Base-by-base conservation (phyloP, 1,284 basidiomycete genomes). In the Ustilago vetiveriae region DNA sequence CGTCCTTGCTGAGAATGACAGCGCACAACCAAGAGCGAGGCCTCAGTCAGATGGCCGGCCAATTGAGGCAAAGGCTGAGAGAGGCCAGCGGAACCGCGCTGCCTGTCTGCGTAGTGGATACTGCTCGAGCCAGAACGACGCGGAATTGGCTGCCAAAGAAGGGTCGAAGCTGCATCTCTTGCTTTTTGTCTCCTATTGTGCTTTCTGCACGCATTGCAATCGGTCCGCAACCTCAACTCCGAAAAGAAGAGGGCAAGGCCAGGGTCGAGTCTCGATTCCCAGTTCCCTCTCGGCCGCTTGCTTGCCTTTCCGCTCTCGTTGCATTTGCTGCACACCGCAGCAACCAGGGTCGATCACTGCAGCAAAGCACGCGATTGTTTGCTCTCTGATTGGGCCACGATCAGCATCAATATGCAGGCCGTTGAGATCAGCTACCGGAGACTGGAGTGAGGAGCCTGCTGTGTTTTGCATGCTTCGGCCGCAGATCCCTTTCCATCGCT, bases 261-360 rank as follows among this genome's bases (percentile, higher is more conserved):
- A n/a, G n/a, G n/a, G n/a, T n/a, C n/a, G n/a, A n/a, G n/a, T n/a
- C n/a, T n/a, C n/a, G n/a, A n/a, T n/a, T n/a, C n/a, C n/a, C n/a
- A n/a, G n/a, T n/a, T n/a, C n/a, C n/a, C n/a, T n/a, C n/a, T n/a
- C n/a, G n/a, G n/a, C n/a, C n/a, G n/a, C n/a, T n/a, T n/a, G n/a
- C n/a, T n/a, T n/a, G n/a, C n/a, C n/a, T n/a, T n/a, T n/a, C n/a
- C n/a, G n/a, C n/a, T 29, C 13, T 30, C 29, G 10, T 30, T 46
- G 44, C 44, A 36, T 33, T 30, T 10, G 8, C 23, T 26, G 37
- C 37, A 39, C 36, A 53, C 46, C 50, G 57, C 50, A 59, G 46
- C 45, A 44, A 30, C 26, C 8, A 22, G 19, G 40, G 53, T 63
- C 60, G 60, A 63, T 48, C 48, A 52, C 53, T 63, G 60, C 60